Evolutionary conservation across 2,329 filamentous ascomycete species (phyloP).

Genomic region (Xylariaceae sp.): DNA sequence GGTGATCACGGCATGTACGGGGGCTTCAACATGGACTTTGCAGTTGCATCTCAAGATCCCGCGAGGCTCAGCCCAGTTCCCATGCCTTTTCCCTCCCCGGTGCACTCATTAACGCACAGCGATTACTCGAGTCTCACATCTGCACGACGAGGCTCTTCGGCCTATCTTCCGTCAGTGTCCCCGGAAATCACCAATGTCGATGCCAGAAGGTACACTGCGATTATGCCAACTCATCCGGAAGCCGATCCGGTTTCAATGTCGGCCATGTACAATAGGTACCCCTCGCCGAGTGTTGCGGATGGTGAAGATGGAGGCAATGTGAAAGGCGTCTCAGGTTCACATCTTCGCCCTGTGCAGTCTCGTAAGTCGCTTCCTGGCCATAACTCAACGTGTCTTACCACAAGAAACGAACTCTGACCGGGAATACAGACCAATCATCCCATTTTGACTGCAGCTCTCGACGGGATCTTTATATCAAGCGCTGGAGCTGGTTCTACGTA

Average conservation of each 20-base stretch:
- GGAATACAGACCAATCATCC: slow-evolving; percentile 22
- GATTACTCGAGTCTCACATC: slow-evolving; percentile 1
- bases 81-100: background rate
- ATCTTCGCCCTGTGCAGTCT: slow-evolving; percentile 15
- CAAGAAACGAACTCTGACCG: slow-evolving; percentile 1
- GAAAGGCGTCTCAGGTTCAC: slow-evolving; percentile 10
- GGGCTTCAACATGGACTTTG: background rate
- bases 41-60: background rate
- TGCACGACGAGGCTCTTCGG: background rate
- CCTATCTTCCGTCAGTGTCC: slow-evolving; percentile 6
- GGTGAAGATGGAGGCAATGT: slow-evolving; percentile 20
- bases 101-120: background rate
- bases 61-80: background rate
- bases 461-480: slow-evolving; percentile 28
- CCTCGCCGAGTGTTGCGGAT: slow-evolving; percentile 6
- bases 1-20: background rate
- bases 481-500: slow-evolving; percentile 45
- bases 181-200: slow-evolving; percentile 6
- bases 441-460: slow-evolving; percentile 28
- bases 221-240: slow-evolving; percentile 11
- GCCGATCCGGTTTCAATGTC: slow-evolving; percentile 20
- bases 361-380: slow-evolving; percentile 15
- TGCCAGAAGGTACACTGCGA: slow-evolving; percentile 7
- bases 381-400: background rate
- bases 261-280: slow-evolving; percentile 13